Evolutionary conservation across 2,329 filamentous ascomycete genomes (phyloP).

Genomic region (Calonectria montana): DNA sequence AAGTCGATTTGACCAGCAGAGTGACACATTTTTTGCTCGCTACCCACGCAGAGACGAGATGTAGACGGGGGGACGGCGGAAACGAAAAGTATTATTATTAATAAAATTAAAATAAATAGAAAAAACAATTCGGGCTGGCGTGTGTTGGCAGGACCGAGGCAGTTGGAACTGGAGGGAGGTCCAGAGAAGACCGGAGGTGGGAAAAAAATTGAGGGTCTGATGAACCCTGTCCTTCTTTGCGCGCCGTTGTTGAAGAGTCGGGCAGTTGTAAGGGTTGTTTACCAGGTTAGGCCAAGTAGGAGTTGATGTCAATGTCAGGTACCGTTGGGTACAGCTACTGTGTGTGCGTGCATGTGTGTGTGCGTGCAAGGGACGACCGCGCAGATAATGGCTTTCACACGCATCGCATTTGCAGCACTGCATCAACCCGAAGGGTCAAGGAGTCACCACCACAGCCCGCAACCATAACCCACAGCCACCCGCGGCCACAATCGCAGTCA

Average conservation of each 20-base stretch:
- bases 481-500: background rate
- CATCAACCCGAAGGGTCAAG: background rate
- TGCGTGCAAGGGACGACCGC: slow-evolving; percentile 9
- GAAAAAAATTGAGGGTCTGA: slow-evolving; percentile 11
- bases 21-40: background rate
- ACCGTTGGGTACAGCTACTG: slow-evolving; percentile 21
- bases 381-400: slow-evolving; percentile 1
- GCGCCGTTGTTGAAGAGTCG: slow-evolving; percentile 15
- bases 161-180: slow-evolving; percentile 18
- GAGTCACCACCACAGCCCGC: background rate
- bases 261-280: slow-evolving; percentile 7
- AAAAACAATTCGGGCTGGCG: background rate
- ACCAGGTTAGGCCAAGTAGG: slow-evolving; percentile 12
- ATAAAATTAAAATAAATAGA: too few relatives aligned
- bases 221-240: slow-evolving; percentile 11
- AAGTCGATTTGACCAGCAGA: background rate
- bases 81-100: too few relatives aligned
- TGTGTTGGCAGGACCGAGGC: slow-evolving; percentile 14
- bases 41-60: background rate
- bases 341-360: background rate
- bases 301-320: slow-evolving; percentile 18
- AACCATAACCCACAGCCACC: background rate
- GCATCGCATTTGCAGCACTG: slow-evolving; percentile 10
- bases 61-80: background rate
- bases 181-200: background rate